Conservation (phyloP, 208 protist species). For the Endotrypanum monterogeii region DNA sequence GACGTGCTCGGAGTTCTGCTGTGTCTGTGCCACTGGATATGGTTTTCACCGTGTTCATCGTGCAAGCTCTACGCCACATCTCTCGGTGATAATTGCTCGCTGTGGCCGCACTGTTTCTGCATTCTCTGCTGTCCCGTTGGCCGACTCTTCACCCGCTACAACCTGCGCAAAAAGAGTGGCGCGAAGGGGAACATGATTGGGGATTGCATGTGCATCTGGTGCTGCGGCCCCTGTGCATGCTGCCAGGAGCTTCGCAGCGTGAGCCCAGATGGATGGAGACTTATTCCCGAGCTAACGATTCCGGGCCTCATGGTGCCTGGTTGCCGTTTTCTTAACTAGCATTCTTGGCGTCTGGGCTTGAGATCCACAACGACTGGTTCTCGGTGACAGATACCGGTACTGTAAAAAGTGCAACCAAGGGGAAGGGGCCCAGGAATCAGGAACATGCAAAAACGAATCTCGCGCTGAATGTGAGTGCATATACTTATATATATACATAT, state of each 20-base stretch:
- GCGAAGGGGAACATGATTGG: conserved; percentile 75
- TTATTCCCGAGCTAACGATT: conserved; percentile 49
- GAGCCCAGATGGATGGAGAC: conserved; percentile 47
- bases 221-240: conserved; percentile 67
- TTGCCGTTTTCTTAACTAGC: conserved; percentile 59
- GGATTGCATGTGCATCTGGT: conserved; percentile 71
- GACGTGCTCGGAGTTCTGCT: conserved; percentile 41
- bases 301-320: conserved; percentile 51
- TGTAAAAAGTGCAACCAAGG: not conserved
- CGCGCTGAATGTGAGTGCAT: too few species aligned
- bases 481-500: too few species aligned
- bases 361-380: not conserved
- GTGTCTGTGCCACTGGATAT: conserved; percentile 67
- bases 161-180: conserved; percentile 78
- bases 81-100: conserved; percentile 55
- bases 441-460: not conserved
- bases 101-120: conserved; percentile 78
- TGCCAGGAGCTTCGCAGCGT: conserved; percentile 83
- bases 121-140: conserved; percentile 59
- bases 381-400: not conserved
- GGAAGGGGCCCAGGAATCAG: not conserved
- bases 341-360: not conserved
- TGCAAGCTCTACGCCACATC: conserved; percentile 79
- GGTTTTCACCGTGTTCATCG: conserved; percentile 41
- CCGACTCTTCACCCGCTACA: conserved; percentile 84